Conservation (phyloP, 2,329 filamentous ascomycete species). For the Calycina marina region DNA sequence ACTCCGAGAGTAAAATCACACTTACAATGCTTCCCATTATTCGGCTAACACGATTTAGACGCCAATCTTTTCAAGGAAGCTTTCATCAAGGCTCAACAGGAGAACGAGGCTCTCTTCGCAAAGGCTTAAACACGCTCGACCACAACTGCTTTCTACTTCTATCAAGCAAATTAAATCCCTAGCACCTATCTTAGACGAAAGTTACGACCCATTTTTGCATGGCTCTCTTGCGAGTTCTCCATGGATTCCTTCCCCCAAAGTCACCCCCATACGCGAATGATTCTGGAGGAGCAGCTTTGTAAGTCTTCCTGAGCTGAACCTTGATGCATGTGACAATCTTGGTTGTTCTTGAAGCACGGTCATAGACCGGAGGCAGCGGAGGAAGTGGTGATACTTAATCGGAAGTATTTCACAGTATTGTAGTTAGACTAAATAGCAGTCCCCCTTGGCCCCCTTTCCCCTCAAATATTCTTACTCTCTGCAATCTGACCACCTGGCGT, state of each 20-base stretch:
- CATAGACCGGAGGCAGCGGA: constrained; percentile 17
- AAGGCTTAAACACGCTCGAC: constrained; percentile 24
- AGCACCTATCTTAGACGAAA: constrained; percentile 7
- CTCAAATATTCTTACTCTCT: too few species aligned
- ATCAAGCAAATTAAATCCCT: constrained; percentile 10
- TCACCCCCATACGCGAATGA: constrained; percentile 13
- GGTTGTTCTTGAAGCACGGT: constrained; percentile 10
- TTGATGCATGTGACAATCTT: constrained; percentile 13
- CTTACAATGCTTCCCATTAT: neutral
- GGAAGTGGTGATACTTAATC: constrained; percentile 14
- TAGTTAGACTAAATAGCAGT: constrained; percentile 24
- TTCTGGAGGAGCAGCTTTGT: constrained; percentile 12
- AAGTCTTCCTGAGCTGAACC: constrained; percentile 9
- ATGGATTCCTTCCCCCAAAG: constrained; percentile 9
- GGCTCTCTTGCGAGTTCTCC: constrained; percentile 5
- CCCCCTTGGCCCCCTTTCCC: constrained; percentile 15
- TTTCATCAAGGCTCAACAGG: constrained; percentile 91
- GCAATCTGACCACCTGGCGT: too few species aligned
- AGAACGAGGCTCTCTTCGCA: constrained; percentile 79
- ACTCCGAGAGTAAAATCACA: constrained; percentile 71
- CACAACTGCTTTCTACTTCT: constrained; percentile 6
- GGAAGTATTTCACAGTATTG: constrained; percentile 16
- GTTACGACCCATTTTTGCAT: constrained; percentile 3
- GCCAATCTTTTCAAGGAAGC: constrained; percentile 96
- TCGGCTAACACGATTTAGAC: constrained; percentile 37